Percentiles rank a stretch among this genome's conserved stretches.
These are phyloP conservation scores for Helianthus tuberosus DNA, from an alignment of 129 eudicot genomes.

Conservation along the genomic window DNA sequence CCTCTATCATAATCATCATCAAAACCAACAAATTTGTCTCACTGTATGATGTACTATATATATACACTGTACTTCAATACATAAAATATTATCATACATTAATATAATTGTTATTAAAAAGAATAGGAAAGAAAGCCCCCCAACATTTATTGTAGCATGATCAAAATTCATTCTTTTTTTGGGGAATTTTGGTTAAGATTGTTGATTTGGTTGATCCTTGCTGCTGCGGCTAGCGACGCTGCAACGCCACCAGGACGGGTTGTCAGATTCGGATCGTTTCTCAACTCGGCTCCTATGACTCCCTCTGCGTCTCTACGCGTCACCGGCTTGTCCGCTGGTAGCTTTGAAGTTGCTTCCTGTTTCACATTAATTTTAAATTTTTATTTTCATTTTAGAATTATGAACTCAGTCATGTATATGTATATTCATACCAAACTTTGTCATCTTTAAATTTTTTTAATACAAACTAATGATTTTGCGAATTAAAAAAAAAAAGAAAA, in stretches of 20 bases:
- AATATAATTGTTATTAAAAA: slow-evolving; percentile 26
- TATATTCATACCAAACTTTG: too few relatives aligned
- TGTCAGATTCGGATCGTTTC: slow-evolving; percentile 87
- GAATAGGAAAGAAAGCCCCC: not conserved
- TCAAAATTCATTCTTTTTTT: slow-evolving; percentile 15
- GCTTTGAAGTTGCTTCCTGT: slow-evolving; percentile 82
- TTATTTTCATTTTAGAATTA: too few relatives aligned
- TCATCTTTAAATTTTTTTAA: too few relatives aligned
- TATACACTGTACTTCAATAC: slow-evolving; percentile 28
- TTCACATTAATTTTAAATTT: not conserved
- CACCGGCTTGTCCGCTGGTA: slow-evolving; percentile 86
- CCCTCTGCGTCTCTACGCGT: slow-evolving; percentile 93
- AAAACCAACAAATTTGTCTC: not conserved
- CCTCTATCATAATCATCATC: slow-evolving; percentile 2
- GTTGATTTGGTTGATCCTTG: slow-evolving; percentile 74
- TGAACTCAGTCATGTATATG: too few relatives aligned
- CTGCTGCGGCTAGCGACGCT: slow-evolving; percentile 92
- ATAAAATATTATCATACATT: slow-evolving; percentile 27
- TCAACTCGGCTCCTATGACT: slow-evolving; percentile 86
- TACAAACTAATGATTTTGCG: too few relatives aligned
- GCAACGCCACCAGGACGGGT: slow-evolving; percentile 97
- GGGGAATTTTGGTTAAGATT: slow-evolving; percentile 24
- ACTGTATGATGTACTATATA: not conserved
- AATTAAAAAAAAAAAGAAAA: too few relatives aligned
- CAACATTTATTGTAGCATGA: slow-evolving; percentile 17